These are phyloP conservation scores for Aspergillus quadricinctus DNA, from an alignment of 2,329 filamentous ascomycete genomes.

Conservation along the genomic window DNA sequence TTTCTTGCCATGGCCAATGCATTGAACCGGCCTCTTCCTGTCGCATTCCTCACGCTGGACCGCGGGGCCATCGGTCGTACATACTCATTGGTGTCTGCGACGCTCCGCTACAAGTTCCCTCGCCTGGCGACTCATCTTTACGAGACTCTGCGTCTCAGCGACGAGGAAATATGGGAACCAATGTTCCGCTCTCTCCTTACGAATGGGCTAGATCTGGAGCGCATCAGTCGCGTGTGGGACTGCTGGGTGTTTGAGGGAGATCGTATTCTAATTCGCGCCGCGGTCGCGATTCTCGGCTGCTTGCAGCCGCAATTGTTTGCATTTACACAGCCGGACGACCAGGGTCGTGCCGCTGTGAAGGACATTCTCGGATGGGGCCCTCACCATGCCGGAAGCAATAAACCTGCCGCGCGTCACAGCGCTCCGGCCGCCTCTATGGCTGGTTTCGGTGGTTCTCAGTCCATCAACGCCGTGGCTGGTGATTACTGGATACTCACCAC, in stretches of 20 bases:
- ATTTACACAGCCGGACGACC: slow-evolving; percentile 34
- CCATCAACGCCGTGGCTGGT: slow-evolving; percentile 33
- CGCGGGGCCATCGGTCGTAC: slow-evolving; percentile 52
- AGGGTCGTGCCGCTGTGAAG: slow-evolving; percentile 30
- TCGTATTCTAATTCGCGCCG: slow-evolving; percentile 42
- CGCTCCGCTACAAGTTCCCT: slow-evolving; percentile 56
- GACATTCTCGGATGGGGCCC: slow-evolving; percentile 37
- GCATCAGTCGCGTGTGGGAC: slow-evolving; percentile 56
- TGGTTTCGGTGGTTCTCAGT: slow-evolving; percentile 33
- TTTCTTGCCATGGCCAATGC: slow-evolving; percentile 59
- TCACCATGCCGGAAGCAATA: slow-evolving; percentile 27
- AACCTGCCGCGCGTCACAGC: slow-evolving; percentile 33
- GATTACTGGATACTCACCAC: slow-evolving; percentile 40
- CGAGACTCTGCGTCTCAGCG: slow-evolving; percentile 36
- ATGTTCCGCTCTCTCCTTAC: slow-evolving; percentile 53
- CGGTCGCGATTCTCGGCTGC: slow-evolving; percentile 41
- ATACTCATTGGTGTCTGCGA: slow-evolving; percentile 52
- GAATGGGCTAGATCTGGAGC: slow-evolving; percentile 50
- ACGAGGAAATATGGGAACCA: slow-evolving; percentile 48
- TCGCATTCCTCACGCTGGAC: slow-evolving; percentile 59
- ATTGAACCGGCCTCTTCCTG: slow-evolving; percentile 57
- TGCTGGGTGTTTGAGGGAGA: slow-evolving; percentile 60
- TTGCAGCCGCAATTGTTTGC: slow-evolving; percentile 41
- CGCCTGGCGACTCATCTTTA: slow-evolving; percentile 51
- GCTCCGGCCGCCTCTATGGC: slow-evolving; percentile 26